Conservation (phyloP, 352 stramenopile species). For the Globisporangium recalcitrans region DNA sequence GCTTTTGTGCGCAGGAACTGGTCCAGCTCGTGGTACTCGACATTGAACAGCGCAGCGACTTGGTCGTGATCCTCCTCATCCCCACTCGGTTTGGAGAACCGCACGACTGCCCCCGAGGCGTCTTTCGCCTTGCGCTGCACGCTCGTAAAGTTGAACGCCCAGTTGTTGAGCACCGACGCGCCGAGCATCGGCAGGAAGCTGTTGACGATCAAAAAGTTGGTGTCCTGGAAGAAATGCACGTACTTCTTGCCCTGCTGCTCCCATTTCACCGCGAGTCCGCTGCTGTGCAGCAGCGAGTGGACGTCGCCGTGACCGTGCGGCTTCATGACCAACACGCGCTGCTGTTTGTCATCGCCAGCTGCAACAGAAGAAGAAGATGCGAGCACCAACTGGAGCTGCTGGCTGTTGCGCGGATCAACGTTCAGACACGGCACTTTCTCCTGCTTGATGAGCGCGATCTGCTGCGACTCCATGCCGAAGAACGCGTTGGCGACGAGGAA, state of each 20-base stretch:
- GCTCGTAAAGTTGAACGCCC: slow-evolving; percentile 92
- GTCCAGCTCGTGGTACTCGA: slow-evolving; percentile 75
- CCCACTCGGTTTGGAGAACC: slow-evolving; percentile 27
- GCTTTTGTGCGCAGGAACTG: slow-evolving; percentile 50
- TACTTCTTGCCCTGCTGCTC: slow-evolving; percentile 77
- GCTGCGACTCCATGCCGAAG: slow-evolving; percentile 91
- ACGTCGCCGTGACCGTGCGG: slow-evolving; percentile 98
- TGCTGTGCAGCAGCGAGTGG: slow-evolving; percentile 89
- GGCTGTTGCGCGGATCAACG: slow-evolving; percentile 32
- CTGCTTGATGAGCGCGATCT: slow-evolving; percentile 96
- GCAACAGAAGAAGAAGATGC: slow-evolving; percentile 23
- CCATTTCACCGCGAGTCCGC: slow-evolving; percentile 70
- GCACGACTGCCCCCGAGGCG: slow-evolving; percentile 63
- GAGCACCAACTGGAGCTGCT: slow-evolving; percentile 76
- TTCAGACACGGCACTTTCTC: slow-evolving; percentile 93
- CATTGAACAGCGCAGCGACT: slow-evolving; percentile 48
- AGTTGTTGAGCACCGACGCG: slow-evolving; percentile 76
- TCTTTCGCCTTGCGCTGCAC: slow-evolving; percentile 93
- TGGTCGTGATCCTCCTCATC: background rate
- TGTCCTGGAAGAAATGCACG: slow-evolving; percentile 96
- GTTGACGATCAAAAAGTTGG: slow-evolving; percentile 95
- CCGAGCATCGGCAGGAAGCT: slow-evolving; percentile 87
- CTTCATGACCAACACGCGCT: slow-evolving; percentile 83
- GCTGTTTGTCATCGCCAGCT: slow-evolving; percentile 20
- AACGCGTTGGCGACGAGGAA: slow-evolving; percentile 90